These are phyloP conservation scores for Helicostylum pulchrum DNA, from an alignment of 192 early-diverging fungal species.

Conservation along the genomic window DNA sequence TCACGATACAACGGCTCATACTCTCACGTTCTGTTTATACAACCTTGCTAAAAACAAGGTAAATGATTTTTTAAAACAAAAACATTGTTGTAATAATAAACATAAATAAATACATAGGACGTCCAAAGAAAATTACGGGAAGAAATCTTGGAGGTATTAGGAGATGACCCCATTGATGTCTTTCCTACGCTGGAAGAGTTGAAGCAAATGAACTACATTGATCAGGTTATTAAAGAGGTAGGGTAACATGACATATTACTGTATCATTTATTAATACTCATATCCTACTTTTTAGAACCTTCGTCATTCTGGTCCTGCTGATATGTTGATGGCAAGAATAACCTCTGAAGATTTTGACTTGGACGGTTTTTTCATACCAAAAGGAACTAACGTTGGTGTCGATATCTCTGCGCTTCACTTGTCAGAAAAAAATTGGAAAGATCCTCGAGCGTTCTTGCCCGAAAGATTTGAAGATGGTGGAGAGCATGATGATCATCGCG, in stretches of 20 bases:
- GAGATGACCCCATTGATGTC: conserved; percentile 22
- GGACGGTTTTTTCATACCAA: neutral
- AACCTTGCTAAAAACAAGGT: conserved; percentile 45
- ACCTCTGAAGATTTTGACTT: neutral
- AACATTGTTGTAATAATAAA: neutral
- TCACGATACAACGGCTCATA: conserved; percentile 33
- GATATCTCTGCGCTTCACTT: neutral
- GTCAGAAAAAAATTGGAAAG: neutral
- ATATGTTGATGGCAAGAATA: neutral
- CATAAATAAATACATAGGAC: conserved; percentile 9
- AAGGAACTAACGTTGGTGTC: neutral
- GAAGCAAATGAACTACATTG: conserved; percentile 24
- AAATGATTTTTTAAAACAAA: neutral
- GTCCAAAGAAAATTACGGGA: conserved; percentile 30
- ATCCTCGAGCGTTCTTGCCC: neutral
- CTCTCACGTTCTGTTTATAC: conserved; percentile 41
- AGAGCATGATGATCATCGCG: neutral
- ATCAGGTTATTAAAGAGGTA: conserved; percentile 27
- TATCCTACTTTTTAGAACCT: neutral
- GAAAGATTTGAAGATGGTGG: conserved; percentile 1
- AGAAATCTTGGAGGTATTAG: conserved; percentile 22
- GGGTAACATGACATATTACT: no score
- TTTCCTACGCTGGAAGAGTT: conserved; percentile 23
- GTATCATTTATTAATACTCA: no score
- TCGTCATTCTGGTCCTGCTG: conserved; percentile 5